Percentiles rank a stretch among this genome's conserved stretches.
Conservation (phyloP, 305 asterid species). For the Coffea humblotiana region DNA sequence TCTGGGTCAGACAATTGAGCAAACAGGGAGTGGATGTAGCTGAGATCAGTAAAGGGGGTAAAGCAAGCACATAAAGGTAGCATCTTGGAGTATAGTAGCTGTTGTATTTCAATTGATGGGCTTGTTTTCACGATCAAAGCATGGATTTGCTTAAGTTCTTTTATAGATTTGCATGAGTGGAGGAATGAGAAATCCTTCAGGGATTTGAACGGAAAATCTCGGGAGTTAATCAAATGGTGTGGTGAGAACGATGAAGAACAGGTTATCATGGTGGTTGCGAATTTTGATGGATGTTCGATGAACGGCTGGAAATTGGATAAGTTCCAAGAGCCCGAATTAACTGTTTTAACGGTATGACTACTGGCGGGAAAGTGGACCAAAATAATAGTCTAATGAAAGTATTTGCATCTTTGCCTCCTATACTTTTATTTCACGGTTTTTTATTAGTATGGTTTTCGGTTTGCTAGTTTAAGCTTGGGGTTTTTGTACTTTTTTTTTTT, state of each 20-base stretch:
- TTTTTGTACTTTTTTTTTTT: too few species aligned
- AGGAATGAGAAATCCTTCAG: constrained; percentile 18
- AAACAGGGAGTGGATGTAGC: constrained; percentile 36
- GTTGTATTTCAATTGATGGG: constrained; percentile 33
- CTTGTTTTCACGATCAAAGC: constrained; percentile 31
- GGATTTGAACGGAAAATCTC: constrained; percentile 1
- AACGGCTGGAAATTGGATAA: not conserved
- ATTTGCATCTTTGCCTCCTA: too few species aligned
- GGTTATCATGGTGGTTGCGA: not conserved
- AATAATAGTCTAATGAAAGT: too few species aligned
- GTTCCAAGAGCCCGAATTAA: not conserved
- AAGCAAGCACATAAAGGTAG: constrained; percentile 34
- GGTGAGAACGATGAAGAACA: constrained; percentile 10
- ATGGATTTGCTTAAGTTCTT: constrained; percentile 37
- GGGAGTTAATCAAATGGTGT: not conserved
- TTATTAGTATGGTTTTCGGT: too few species aligned
- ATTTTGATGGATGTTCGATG: not conserved
- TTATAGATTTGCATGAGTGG: constrained; percentile 34
- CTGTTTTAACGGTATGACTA: constrained; percentile 2
- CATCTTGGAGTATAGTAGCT: constrained; percentile 30
- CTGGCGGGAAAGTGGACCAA: constrained; percentile 7
- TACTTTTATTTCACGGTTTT: too few species aligned
- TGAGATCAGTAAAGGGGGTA: constrained; percentile 26
- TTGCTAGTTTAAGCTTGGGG: too few species aligned
- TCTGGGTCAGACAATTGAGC: constrained; percentile 25